Percentiles rank a stretch among this genome's conserved stretches.
These are phyloP conservation scores for Saccharomycopsis lassenensis DNA, from an alignment of 805 yeast genomes.

Conservation along the genomic window DNA sequence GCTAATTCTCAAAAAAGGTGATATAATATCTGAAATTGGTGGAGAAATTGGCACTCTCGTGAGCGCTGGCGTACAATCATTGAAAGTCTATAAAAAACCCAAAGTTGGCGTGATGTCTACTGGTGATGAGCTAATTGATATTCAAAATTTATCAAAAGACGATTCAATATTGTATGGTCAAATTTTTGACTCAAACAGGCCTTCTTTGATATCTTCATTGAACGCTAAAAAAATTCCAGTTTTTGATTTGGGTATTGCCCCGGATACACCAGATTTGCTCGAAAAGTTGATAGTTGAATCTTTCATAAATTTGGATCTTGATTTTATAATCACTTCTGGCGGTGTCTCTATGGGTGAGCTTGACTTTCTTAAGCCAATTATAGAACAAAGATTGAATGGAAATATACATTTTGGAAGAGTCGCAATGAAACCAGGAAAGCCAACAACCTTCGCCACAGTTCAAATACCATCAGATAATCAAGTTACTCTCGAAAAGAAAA, in stretches of 20 bases:
- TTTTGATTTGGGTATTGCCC: constrained; percentile 40
- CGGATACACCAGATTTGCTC: constrained; percentile 28
- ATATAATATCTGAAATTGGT: constrained; percentile 30
- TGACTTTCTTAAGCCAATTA: constrained; percentile 39
- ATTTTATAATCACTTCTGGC: constrained; percentile 40
- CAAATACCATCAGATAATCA: constrained; percentile 25
- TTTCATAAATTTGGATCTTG: constrained; percentile 24
- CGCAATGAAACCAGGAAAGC: constrained; percentile 51
- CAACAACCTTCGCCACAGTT: constrained; percentile 43
- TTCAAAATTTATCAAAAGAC: constrained; percentile 15
- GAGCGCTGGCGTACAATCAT: constrained; percentile 31
- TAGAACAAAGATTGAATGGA: constrained; percentile 32
- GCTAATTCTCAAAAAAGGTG: constrained; percentile 28
- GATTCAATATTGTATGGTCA: constrained; percentile 29
- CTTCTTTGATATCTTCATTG: constrained; percentile 31
- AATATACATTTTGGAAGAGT: constrained; percentile 43
- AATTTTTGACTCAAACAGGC: constrained; percentile 41
- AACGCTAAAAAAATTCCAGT: constrained; percentile 28
- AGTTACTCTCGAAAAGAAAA: constrained; percentile 22
- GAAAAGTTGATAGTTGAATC: constrained; percentile 21
- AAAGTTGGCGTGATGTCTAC: constrained; percentile 38
- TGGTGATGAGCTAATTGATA: constrained; percentile 39
- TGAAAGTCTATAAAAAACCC: constrained; percentile 33
- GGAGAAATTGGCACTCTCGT: constrained; percentile 42
- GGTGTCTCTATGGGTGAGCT: constrained; percentile 53